A percentile compares a stretch with the other conserved stretches of the same genome.
phyloP scores from a whole-genome alignment of 768 basidiomycete species.

The Mycena haematopus region DNA sequence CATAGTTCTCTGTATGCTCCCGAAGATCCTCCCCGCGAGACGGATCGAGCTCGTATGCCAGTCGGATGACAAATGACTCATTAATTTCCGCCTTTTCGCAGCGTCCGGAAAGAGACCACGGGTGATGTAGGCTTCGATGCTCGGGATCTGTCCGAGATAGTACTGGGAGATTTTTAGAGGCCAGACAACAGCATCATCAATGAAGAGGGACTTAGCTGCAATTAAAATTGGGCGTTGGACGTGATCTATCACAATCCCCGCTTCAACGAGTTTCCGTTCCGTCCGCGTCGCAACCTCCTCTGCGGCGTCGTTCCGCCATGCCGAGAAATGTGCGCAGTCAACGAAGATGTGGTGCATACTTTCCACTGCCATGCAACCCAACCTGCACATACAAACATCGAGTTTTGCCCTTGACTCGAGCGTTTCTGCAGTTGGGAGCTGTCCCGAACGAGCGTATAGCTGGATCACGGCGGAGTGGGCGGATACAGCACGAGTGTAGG shows the following conservation, averaged over 20 bases:
- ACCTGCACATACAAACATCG: not conserved
- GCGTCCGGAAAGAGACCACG: not conserved
- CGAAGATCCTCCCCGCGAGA: conserved; percentile 9
- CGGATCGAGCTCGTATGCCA: conserved; percentile 12
- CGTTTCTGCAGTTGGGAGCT: not conserved
- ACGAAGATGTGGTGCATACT: conserved; percentile 13
- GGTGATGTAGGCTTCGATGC: not conserved
- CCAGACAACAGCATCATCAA: not conserved
- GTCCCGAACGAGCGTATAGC: not conserved
- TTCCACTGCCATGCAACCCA: not conserved
- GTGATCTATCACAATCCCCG: not conserved
- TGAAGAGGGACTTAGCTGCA: not conserved
- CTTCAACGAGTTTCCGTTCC: not conserved
- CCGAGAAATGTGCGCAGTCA: not conserved
- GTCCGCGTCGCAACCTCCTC: not conserved
- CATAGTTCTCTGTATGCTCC: not conserved
- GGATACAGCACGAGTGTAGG: not conserved
- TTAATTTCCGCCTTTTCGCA: not conserved
- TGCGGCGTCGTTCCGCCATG: not conserved
- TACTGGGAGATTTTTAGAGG: conserved; percentile 11
- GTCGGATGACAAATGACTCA: not conserved
- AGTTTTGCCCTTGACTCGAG: conserved; percentile 1
- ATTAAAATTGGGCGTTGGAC: not conserved
- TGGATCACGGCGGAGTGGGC: not conserved
- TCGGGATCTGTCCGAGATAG: conserved; percentile 7